Base-by-base conservation (phyloP, 345 rosid genomes). In the Bruguiera gymnorhiza region DNA sequence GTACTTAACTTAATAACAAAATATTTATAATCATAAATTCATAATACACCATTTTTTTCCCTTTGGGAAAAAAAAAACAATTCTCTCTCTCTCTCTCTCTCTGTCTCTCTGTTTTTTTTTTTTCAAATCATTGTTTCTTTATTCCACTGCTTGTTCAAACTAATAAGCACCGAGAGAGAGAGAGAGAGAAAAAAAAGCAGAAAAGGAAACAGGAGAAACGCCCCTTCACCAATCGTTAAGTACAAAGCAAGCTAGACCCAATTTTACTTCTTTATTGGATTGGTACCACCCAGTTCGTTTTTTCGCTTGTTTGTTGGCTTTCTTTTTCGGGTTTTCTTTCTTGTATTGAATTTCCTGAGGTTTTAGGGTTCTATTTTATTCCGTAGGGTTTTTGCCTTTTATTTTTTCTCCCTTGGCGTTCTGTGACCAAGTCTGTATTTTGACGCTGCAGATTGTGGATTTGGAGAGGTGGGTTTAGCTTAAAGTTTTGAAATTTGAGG, bases 111-210 rank as follows among this genome's bases (percentile, higher is more conserved):
- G 0, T 23, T 0, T 24, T 24, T 61, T 29, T 46, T 18, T 11
- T 21, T 62, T 31, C 62, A 57, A 20, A 30, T 57, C 30, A 46
- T 75, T 20, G 2, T 68, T 73, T 65, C 16, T 73, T 66, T 62
- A 66, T 77, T 81, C 83, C 54, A 39, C 76, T 67, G 65, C 68
- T 65, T 73, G 67, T 59, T 75, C 81, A 66, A 67, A 65, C 69
- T 62, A 70, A 48, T 63, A 27, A 72, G 19, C 18, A 13, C 16
- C 11, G 3, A 3, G 34, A 1, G 8, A 9, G 7, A 24, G 64
- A 23, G 59, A 27, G 2, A 13, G 46, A 39, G 3, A 3, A 9
- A 7, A 24, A 71, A 23, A 62, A 27, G 2, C 29, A 27, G 29
- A 27, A 39, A 70, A 48, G n/a, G 9, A 27, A 62, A 60, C 34